These are phyloP conservation scores for Hibiscus mutabilis DNA, from an alignment of 345 rosid genomes.

Conservation along the genomic window DNA sequence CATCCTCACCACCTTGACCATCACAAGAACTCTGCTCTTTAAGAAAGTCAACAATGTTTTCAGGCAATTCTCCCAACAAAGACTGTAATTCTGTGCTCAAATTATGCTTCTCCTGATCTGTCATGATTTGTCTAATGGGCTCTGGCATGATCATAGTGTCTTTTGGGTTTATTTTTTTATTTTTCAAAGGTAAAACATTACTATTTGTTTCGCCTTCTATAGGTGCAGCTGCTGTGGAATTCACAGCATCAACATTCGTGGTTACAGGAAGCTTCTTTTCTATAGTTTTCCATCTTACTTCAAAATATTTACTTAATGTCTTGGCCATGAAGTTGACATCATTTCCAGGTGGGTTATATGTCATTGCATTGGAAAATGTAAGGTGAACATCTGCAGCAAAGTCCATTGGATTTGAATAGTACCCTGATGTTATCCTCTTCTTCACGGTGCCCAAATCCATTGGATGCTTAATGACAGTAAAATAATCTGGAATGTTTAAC, in stretches of 20 bases:
- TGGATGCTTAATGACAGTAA: conserved; percentile 71
- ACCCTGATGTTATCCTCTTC: conserved; percentile 42
- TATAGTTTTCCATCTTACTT: conserved; percentile 67
- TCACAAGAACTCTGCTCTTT: conserved; percentile 53
- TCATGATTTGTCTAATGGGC: conserved; percentile 42
- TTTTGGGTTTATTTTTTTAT: conserved; percentile 28
- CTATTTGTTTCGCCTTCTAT: conserved; percentile 26
- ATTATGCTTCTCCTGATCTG: conserved; percentile 44
- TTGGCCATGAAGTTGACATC: conserved; percentile 65
- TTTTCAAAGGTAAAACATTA: conserved; percentile 29
- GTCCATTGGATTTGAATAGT: conserved; percentile 52
- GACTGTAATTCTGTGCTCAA: conserved; percentile 51
- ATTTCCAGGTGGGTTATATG: conserved; percentile 82
- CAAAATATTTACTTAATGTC: conserved; percentile 49
- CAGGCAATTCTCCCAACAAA: conserved; percentile 63
- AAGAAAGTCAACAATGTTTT: conserved; percentile 55
- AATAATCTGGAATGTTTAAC: conserved; percentile 86
- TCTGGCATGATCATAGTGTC: conserved; percentile 32
- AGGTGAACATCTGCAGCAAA: conserved; percentile 82
- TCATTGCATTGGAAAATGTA: conserved; percentile 69
- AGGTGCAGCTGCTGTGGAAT: conserved; percentile 25
- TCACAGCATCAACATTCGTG: conserved; percentile 19
- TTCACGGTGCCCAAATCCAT: conserved; percentile 91
- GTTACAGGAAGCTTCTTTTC: conserved; percentile 58
- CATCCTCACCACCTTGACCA: conserved; percentile 56